Conservation (phyloP, 176 grass and related monocot species). For the Panicum miliaceum region DNA sequence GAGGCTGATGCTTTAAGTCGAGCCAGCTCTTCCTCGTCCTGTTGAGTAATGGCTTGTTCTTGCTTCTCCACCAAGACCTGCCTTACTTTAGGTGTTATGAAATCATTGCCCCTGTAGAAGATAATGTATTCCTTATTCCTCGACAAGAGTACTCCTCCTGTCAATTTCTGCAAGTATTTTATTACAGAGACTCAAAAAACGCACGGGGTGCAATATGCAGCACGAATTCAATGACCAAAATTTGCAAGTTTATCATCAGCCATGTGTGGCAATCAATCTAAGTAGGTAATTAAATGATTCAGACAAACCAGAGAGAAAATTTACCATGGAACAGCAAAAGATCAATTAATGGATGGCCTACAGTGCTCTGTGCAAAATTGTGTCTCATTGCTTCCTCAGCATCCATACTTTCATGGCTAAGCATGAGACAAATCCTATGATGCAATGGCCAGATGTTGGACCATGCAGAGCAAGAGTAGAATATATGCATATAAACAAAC, state of each 20-base stretch:
- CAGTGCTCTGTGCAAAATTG: not conserved
- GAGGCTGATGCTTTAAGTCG: constrained; percentile 68
- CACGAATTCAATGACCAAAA: constrained; percentile 22
- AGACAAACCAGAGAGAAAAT: not conserved
- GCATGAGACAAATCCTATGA: not conserved
- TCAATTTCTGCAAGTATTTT: constrained; percentile 82
- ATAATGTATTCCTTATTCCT: constrained; percentile 95
- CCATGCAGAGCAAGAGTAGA: not conserved
- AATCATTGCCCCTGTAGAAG: constrained; percentile 97
- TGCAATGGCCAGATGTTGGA: not conserved
- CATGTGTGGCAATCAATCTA: constrained; percentile 16
- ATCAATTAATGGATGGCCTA: not conserved
- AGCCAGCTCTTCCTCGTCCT: constrained; percentile 84
- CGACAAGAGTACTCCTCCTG: constrained; percentile 90
- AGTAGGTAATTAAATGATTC: constrained; percentile 18
- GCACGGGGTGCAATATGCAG: not conserved
- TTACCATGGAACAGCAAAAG: not conserved
- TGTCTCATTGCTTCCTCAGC: not conserved
- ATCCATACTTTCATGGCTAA: not conserved
- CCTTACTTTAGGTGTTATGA: constrained; percentile 72
- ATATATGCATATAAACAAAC: constrained; percentile 15
- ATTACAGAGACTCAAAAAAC: constrained; percentile 47
- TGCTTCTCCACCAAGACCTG: constrained; percentile 71
- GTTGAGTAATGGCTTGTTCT: constrained; percentile 56
- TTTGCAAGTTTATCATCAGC: constrained; percentile 24